A percentile compares a stretch with the other conserved stretches of the same genome.
Evolutionary conservation across 2,329 filamentous ascomycete species (phyloP).

Genomic region (Cercospora sp.): DNA sequence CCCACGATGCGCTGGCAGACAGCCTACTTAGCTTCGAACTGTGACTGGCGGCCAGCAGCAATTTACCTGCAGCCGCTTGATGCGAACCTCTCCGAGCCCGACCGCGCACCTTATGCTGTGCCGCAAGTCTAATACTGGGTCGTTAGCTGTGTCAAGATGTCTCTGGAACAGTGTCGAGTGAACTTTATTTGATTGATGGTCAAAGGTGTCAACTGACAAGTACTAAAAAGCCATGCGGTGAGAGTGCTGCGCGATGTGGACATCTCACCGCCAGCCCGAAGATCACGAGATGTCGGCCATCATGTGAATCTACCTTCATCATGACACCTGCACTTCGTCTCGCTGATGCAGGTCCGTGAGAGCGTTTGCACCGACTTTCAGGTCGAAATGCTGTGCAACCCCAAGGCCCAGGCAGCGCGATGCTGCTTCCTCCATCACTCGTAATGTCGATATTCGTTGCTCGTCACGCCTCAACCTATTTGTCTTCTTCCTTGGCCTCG

Average conservation of each 20-base stretch:
- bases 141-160: background rate
- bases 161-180: background rate
- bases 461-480: slow-evolving; percentile 25
- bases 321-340: background rate
- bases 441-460: background rate
- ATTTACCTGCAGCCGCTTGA: slow-evolving; percentile 16
- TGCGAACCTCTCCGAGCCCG: slow-evolving; percentile 17
- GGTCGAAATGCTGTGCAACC: slow-evolving; percentile 25
- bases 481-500: slow-evolving; percentile 67
- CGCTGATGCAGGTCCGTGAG: slow-evolving; percentile 11
- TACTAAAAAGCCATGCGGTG: background rate
- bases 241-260: background rate
- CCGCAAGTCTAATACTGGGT: background rate
- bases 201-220: background rate
- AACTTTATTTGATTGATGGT: background rate
- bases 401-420: background rate
- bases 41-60: slow-evolving; percentile 7
- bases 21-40: background rate
- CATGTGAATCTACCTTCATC: background rate
- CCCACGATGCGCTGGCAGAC: slow-evolving; percentile 20
- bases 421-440: background rate
- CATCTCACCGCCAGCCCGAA: background rate
- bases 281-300: background rate
- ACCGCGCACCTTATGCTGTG: slow-evolving; percentile 11
- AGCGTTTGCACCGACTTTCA: slow-evolving; percentile 20